These are phyloP conservation scores for Lizonia empirigonia DNA, from an alignment of 2,329 filamentous ascomycete species.

Conservation along the genomic window DNA sequence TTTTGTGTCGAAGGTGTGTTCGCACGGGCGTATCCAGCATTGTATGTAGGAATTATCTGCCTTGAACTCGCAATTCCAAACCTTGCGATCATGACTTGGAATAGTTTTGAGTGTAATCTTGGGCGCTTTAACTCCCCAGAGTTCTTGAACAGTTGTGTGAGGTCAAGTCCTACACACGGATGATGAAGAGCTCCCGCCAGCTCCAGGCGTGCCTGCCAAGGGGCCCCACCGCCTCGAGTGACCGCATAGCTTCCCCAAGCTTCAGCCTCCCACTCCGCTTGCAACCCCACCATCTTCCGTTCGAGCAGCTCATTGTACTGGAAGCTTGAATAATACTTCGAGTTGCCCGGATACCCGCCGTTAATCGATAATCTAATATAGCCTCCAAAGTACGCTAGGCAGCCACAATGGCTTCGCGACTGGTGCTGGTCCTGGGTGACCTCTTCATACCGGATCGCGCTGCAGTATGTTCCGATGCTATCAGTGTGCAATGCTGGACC, in stretches of 20 bases:
- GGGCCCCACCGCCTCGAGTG: slow-evolving; percentile 6
- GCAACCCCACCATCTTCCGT: slow-evolving; percentile 5
- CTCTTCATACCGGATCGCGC: slow-evolving; percentile 53
- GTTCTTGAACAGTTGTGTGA: no score
- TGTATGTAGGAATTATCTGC: no score
- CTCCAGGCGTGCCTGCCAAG: slow-evolving; percentile 13
- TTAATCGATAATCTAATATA: not conserved
- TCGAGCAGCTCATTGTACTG: not conserved
- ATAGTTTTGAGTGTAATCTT: no score
- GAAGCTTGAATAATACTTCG: not conserved
- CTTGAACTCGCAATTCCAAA: no score
- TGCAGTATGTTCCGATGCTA: slow-evolving; percentile 38
- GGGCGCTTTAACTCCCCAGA: no score
- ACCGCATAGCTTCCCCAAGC: slow-evolving; percentile 18
- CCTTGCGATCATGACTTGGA: no score
- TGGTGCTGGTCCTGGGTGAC: slow-evolving; percentile 51
- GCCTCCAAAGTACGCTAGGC: not conserved
- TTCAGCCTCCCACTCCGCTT: slow-evolving; percentile 10
- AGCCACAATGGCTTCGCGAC: slow-evolving; percentile 49
- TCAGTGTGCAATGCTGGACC: slow-evolving; percentile 27
- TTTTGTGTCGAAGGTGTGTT: no score
- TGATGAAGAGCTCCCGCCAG: not conserved
- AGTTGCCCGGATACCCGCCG: not conserved
- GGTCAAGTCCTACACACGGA: not conserved
- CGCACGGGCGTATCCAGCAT: no score